Conservation (phyloP, 176 grass and related monocot genomes). For the Oryza officinalis region DNA sequence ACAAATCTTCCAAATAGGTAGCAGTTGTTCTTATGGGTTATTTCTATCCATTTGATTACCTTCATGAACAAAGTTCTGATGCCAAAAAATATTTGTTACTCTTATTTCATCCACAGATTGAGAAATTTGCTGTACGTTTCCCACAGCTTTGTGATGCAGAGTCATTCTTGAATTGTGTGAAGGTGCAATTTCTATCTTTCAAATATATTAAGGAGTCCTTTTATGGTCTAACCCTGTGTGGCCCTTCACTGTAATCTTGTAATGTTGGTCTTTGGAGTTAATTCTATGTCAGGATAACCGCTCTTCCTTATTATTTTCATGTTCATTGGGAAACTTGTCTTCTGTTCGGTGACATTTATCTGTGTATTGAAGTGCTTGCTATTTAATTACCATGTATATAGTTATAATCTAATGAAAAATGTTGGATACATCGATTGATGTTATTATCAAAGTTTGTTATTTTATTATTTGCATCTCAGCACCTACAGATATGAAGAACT, state of each 20-base stretch:
- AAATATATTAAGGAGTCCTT: constrained; percentile 3
- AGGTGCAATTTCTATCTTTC: constrained; percentile 35
- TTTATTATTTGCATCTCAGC: not conserved
- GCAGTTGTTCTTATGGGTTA: not conserved
- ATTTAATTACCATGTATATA: too few species aligned
- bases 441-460: too few species aligned
- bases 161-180: constrained; percentile 67
- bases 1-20: not conserved
- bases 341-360: constrained; percentile 8
- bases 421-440: not conserved
- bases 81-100: constrained; percentile 27
- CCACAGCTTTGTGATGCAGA: constrained; percentile 51
- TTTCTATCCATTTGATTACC: not conserved
- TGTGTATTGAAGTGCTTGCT: not conserved
- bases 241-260: not conserved
- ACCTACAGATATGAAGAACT: not conserved
- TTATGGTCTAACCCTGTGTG: not conserved
- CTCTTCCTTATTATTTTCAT: constrained; percentile 19
- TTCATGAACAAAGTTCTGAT: constrained; percentile 1
- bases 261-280: not conserved
- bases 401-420: too few species aligned
- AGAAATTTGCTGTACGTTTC: constrained; percentile 91
- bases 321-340: not conserved
- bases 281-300: not conserved
- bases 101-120: constrained; percentile 50